Conservation (phyloP, 306 rosid genomes). For the Inga laurina region DNA sequence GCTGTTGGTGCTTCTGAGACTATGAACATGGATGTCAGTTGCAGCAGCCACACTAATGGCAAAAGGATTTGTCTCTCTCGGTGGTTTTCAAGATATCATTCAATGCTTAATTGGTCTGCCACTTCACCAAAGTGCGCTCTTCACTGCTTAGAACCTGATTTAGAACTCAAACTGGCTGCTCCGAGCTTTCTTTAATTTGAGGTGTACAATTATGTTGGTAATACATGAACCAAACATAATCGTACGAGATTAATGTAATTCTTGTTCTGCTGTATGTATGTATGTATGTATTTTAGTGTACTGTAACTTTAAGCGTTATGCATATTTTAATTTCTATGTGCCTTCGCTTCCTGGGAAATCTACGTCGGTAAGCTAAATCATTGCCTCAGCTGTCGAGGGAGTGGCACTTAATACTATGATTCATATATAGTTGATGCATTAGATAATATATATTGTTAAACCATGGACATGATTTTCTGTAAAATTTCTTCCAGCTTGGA, state of each 20-base stretch:
- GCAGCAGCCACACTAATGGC: conserved; percentile 7
- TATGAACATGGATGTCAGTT: conserved; percentile 8
- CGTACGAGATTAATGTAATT: background rate
- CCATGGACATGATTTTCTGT: background rate
- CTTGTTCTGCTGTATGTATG: background rate
- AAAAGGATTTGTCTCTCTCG: background rate
- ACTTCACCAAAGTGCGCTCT: conserved; percentile 22
- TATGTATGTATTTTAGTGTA: background rate
- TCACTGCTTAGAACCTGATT: conserved; percentile 39
- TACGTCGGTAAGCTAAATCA: background rate
- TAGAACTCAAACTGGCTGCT: conserved; percentile 77
- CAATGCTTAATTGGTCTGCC: conserved; percentile 28
- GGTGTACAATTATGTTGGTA: background rate
- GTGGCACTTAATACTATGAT: too few species aligned
- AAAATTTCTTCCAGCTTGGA: background rate
- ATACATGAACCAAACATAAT: background rate
- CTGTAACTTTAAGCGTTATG: background rate
- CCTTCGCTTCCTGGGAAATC: background rate
- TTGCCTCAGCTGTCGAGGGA: background rate
- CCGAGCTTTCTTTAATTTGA: conserved; percentile 23
- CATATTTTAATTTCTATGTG: conserved; percentile 1
- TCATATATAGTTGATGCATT: background rate
- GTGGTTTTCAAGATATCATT: conserved; percentile 23
- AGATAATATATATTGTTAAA: background rate
- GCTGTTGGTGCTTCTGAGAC: conserved; percentile 15